Conservation (phyloP, 169 alveolate genomes). For the Babesia bigemina region DNA sequence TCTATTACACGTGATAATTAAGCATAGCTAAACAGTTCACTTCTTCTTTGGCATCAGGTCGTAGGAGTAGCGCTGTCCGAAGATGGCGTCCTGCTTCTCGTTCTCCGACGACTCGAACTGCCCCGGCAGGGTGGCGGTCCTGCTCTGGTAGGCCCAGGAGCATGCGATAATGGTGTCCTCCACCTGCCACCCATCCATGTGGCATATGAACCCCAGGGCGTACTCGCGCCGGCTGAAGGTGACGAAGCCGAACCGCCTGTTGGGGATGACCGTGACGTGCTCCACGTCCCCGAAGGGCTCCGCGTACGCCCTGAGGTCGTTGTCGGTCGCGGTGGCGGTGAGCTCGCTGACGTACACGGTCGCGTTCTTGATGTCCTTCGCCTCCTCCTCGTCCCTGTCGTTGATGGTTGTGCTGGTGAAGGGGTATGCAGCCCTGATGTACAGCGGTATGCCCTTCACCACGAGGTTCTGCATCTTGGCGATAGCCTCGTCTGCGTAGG, state of each 20-base stretch:
- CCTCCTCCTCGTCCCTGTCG: conserved; percentile 40
- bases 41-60: conserved; percentile 60
- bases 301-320: conserved; percentile 42
- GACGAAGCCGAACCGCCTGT: conserved; percentile 64
- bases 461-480: conserved; percentile 58
- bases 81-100: conserved; percentile 61
- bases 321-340: conserved; percentile 39
- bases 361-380: conserved; percentile 46
- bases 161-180: conserved; percentile 53
- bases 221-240: conserved; percentile 55
- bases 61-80: conserved; percentile 54
- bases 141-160: conserved; percentile 68
- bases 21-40: neutral
- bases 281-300: conserved; percentile 68
- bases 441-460: conserved; percentile 69
- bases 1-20: conserved; percentile 35
- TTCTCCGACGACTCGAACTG: conserved; percentile 39
- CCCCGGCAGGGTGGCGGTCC: conserved; percentile 20
- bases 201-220: conserved; percentile 69
- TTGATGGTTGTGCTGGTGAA: conserved; percentile 54
- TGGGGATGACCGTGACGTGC: conserved; percentile 39
- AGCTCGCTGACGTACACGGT: conserved; percentile 65
- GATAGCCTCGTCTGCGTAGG: conserved; percentile 62
- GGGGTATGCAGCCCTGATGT: conserved; percentile 54
- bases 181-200: conserved; percentile 67